Evolutionary conservation across 148 eudicot genomes (phyloP).

Genomic region (Rhododendron williamsianum): DNA sequence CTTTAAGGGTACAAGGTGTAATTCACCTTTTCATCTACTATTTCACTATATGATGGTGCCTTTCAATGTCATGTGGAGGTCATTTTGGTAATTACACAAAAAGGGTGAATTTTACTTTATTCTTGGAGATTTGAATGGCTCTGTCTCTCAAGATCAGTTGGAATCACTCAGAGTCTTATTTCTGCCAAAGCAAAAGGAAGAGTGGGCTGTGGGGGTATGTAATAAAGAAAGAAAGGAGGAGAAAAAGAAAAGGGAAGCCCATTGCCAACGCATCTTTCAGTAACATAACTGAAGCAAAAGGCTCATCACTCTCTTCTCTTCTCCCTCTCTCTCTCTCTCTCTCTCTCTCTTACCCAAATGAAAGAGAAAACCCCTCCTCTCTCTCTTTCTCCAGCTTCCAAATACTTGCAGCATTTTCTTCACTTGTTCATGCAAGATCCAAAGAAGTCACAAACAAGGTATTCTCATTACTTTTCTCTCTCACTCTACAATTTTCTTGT

Average conservation of each 20-base stretch:
- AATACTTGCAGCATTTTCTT: conserved; percentile 13
- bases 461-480: conserved; percentile 2
- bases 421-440: conserved; percentile 83
- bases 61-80: background rate
- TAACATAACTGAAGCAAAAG: conserved; percentile 17
- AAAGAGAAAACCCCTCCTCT: conserved; percentile 12
- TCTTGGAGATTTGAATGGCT: conserved; percentile 16
- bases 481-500: conserved; percentile 10
- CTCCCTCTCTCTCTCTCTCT: conserved; percentile 7
- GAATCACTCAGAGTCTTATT: conserved; percentile 15
- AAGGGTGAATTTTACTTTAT: conserved; percentile 17
- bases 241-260: conserved; percentile 13
- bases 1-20: background rate
- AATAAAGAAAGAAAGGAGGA: conserved; percentile 12
- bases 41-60: background rate
- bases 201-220: background rate
- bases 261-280: conserved; percentile 43
- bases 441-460: conserved; percentile 53
- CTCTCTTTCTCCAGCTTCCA: conserved; percentile 13
- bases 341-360: conserved; percentile 21
- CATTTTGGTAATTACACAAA: background rate
- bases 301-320: conserved; percentile 4
- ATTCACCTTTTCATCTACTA: background rate
- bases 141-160: conserved; percentile 9
- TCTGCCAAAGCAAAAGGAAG: conserved; percentile 40